Base-by-base conservation (phyloP, 1,139 yeast genomes). In the Suhomyces wounanorum region DNA sequence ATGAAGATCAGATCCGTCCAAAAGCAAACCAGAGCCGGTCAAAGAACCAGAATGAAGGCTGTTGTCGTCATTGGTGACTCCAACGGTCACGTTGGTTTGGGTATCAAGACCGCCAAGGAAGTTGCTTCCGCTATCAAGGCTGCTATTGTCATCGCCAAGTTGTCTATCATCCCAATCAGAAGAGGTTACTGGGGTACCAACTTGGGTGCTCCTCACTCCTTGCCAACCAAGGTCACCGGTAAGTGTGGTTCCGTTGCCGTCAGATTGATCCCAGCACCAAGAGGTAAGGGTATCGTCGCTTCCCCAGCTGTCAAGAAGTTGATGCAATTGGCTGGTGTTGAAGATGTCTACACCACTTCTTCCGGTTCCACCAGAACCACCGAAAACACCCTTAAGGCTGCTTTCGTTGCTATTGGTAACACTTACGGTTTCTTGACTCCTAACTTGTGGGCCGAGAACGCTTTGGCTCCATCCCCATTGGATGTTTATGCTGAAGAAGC, bases 101-200 rank as follows among this genome's bases (percentile, higher is more conserved):
- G 99, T 85, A 92, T 95, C 83, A 95, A 95, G 91, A 92, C 98
- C 79, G 97, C 99, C 72, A 94, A 94, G 91, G 99, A 95, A 84
- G 98, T 94, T 72, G 99, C 99, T 69, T 91, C 97, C 70, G 98
- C 99, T 75, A 94, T 94, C 84, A 91, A 97, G 83, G 97, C 98
- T 68, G 99, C 99, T 70, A 92, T 94, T 83, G 85, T 90, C 84
- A 92, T 94, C 76, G 99, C 99, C 78, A 94, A 94, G 87, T 87
- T 94, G 75, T 88, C 97, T 65, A 89, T 94, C 79, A 91, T 95
- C 76, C 99, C 99, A 77, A 94, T 95, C 83, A 92, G 99, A 87
- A 91, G 99, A 87, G 99, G 99, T 85, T 94, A 94, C 94, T 94
- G 99, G 99, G 99, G 99, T 82, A 81, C 96, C 78, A 89, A 90